Conservation (phyloP, 2,329 filamentous ascomycete species). For the Incumbomyces lentus region DNA sequence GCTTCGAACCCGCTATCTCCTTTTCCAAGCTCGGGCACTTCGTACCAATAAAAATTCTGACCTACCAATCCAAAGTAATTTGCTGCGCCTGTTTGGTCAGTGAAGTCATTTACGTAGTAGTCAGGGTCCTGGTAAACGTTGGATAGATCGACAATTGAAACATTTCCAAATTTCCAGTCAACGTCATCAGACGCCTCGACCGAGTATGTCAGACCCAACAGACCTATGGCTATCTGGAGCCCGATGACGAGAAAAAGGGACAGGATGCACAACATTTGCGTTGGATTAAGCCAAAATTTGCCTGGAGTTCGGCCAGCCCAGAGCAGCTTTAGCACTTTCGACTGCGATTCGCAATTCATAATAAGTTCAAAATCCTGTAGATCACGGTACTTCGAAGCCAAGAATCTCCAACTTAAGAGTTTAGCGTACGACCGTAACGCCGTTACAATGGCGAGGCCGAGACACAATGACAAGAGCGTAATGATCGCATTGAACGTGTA, state of each 20-base stretch:
- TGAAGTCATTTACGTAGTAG: background rate
- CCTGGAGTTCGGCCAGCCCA: constrained; percentile 9
- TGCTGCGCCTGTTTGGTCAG: background rate
- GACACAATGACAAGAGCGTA: constrained; percentile 15
- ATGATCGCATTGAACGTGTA: constrained; percentile 21
- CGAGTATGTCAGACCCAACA: constrained; percentile 19
- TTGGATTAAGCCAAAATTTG: constrained; percentile 13
- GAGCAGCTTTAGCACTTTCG: constrained; percentile 16
- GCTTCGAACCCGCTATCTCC: background rate
- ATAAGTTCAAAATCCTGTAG: constrained; percentile 20
- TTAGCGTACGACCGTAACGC: constrained; percentile 16
- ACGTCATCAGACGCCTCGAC: constrained; percentile 12
- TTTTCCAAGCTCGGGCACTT: background rate
- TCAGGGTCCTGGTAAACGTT: constrained; percentile 1
- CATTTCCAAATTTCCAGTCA: background rate
- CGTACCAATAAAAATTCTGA: background rate
- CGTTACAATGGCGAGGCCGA: constrained; percentile 16
- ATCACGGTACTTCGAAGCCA: constrained; percentile 17
- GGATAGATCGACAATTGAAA: constrained; percentile 6
- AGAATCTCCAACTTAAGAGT: constrained; percentile 19
- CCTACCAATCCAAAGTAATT: constrained; percentile 5
- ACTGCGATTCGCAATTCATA: constrained; percentile 18
- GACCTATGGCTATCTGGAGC: constrained; percentile 16
- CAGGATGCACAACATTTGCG: constrained; percentile 15
- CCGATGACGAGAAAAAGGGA: constrained; percentile 16